phyloP scores from a whole-genome alignment of 148 eudicot species.

The Rhododendron griersonianum region DNA sequence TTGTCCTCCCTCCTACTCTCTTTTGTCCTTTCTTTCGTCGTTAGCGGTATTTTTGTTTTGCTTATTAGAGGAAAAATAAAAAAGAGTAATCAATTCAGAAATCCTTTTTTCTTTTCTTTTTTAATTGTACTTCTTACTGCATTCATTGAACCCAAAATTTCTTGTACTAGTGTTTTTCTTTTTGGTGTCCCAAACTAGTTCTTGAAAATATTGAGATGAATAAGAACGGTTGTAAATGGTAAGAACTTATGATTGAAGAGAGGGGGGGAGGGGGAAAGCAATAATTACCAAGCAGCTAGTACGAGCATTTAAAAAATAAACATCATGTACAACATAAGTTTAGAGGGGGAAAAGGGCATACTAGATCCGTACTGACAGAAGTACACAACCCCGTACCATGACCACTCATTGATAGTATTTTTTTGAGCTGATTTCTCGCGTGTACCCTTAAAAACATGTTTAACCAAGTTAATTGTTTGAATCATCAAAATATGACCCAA shows the following conservation, averaged over 20 bases:
- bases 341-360: neutral
- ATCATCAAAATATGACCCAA: too few species aligned
- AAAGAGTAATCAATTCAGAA: neutral
- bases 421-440: too few species aligned
- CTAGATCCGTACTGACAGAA: neutral
- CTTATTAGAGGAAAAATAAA: neutral
- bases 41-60: neutral
- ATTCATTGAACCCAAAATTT: neutral
- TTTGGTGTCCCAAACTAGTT: neutral
- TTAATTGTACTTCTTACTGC: neutral
- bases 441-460: too few species aligned
- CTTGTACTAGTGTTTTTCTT: neutral
- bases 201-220: neutral
- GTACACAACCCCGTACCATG: neutral
- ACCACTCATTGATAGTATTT: too few species aligned
- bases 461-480: too few species aligned
- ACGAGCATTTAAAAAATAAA: neutral
- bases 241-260: neutral
- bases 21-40: neutral
- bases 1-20: neutral
- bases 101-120: neutral
- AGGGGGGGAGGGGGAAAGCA: neutral
- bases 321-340: neutral
- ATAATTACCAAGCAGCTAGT: neutral
- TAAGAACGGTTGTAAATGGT: neutral